Base-by-base conservation (phyloP, 2,329 filamentous ascomycete genomes). In the Neurospora crassa region DNA sequence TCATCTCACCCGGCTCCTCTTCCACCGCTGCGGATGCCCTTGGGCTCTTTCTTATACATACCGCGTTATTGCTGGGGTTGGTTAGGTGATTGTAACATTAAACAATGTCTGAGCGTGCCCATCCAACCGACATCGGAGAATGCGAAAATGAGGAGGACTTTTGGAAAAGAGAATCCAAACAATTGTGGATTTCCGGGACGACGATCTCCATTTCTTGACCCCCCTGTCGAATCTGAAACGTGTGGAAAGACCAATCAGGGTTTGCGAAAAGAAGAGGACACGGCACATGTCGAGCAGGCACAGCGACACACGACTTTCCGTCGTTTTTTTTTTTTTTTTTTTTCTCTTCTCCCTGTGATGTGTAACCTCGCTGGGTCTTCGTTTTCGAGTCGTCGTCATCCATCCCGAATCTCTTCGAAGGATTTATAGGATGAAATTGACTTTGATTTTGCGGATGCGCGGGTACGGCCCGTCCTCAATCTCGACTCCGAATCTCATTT, bases 141-240 rank as follows among this genome's bases (percentile, higher is more conserved):
- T 53, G 45, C 8, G 69, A 59, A 68, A 67, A n/a, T 75, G 77
- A 75, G 40, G 71, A 74, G 74, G 67, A 40, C 37, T 40, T 67
- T 70, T 71, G 68, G 24, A 71, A 73, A 72, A 40, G 67, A 72
- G 74, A 72, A 68, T 68, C 68, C 34, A 37, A 37, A 73, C 69
- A 70, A 40, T 67, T 70, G 70, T 67, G 71, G 71, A 63, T 68
- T 42, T 41, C 43, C 43, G n/a, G 37, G 18, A 20, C 34, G 72
- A 59, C 69, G 72, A 73, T 73, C 72, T 45, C 71, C 71, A 73
- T 72, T 67, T 70, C 67, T 63, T 18, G 5, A 4, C 18, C 3
- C 43, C 41, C 43, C 43, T 47, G 72, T 59, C 67, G 34, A 29
- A 70, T 70, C 45, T 73, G 72, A 73, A 73, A 73, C 72, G 71